Evolutionary conservation across 306 rosid genomes (phyloP).

Genomic region (Myrica gale): DNA sequence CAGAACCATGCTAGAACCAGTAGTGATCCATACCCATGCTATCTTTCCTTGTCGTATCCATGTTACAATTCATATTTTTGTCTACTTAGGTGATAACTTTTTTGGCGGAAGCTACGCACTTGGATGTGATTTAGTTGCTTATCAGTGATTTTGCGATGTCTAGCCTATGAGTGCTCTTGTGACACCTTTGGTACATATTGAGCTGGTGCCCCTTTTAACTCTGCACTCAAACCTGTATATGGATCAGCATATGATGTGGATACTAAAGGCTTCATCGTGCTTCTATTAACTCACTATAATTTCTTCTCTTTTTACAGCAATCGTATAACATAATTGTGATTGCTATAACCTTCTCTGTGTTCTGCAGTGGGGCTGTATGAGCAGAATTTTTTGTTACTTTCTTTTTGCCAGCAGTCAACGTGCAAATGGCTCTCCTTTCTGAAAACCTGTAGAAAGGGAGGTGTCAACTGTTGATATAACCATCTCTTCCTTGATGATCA

Average conservation of each 20-base stretch:
- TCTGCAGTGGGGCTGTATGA: background rate
- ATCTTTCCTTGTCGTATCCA: too few relatives aligned
- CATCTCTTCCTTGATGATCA: background rate
- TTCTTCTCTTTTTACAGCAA: background rate
- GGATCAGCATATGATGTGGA: background rate
- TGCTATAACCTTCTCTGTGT: background rate
- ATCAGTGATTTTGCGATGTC: constrained; percentile 11
- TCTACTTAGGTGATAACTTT: background rate
- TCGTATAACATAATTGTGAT: background rate
- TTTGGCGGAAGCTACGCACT: constrained; percentile 5
- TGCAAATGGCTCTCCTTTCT: background rate
- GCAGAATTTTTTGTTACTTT: background rate
- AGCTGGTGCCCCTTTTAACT: too few relatives aligned
- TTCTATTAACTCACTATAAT: background rate
- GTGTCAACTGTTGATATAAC: background rate
- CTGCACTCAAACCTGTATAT: background rate
- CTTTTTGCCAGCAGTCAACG: background rate
- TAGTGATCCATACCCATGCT: background rate
- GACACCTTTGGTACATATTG: background rate
- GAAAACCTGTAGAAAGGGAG: background rate
- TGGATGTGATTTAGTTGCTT: background rate
- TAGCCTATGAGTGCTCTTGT: background rate
- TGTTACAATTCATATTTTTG: background rate
- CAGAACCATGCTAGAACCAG: constrained; percentile 23
- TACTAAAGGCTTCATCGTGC: background rate